Conservation (phyloP, 306 rosid species). For the Biancaea sappan region DNA sequence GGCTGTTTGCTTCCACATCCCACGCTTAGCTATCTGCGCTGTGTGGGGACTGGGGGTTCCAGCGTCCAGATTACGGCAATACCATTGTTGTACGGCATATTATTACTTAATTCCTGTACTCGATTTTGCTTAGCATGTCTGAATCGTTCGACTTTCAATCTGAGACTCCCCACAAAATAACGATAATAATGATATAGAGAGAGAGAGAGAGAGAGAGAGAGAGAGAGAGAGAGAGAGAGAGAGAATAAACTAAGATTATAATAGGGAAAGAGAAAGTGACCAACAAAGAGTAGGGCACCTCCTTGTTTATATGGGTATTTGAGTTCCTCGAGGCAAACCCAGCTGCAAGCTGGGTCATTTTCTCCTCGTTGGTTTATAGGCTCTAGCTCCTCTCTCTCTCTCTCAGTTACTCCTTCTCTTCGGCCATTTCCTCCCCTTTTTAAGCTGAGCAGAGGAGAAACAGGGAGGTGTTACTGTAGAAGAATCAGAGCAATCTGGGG, state of each 20-base stretch:
- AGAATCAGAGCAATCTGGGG: background rate
- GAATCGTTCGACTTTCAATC: too few relatives aligned
- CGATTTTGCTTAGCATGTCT: background rate
- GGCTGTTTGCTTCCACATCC: background rate
- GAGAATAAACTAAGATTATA: background rate
- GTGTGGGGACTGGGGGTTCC: constrained; percentile 26
- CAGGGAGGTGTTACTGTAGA: background rate
- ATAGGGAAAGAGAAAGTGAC: constrained; percentile 1
- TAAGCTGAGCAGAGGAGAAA: background rate
- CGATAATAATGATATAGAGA: background rate
- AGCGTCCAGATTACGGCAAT: constrained; percentile 22
- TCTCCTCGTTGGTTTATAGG: constrained; percentile 3
- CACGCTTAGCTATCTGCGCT: constrained; percentile 30
- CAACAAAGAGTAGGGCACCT: constrained; percentile 16
- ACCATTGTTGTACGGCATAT: constrained; percentile 12
- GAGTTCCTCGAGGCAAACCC: constrained; percentile 29
- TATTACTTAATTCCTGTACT: background rate
- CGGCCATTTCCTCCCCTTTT: background rate
- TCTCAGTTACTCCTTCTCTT: constrained; percentile 18
- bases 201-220: background rate
- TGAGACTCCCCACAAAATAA: background rate
- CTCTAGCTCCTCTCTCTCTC: constrained; percentile 6
- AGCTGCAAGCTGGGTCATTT: constrained; percentile 38
- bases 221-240: background rate
- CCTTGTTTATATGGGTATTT: constrained; percentile 27